These are phyloP conservation scores for Moesziomyces antarcticus DNA, from an alignment of 1,284 basidiomycete species.

Conservation along the genomic window DNA sequence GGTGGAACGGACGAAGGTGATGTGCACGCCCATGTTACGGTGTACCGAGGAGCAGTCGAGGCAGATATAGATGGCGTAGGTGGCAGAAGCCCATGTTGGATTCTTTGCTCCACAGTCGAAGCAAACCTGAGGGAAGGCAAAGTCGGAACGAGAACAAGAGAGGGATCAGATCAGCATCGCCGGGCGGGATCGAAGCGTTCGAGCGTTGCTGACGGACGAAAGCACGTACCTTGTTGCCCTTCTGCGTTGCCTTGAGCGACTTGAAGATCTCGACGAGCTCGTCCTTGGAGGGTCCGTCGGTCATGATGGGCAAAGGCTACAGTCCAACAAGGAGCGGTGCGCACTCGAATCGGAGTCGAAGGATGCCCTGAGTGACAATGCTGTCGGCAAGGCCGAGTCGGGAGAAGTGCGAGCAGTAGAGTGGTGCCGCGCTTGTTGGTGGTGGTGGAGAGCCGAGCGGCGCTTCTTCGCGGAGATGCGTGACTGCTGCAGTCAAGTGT, in stretches of 20 bases:
- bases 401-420: not conserved
- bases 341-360: not conserved
- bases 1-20: conserved; percentile 95
- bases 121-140: conserved; percentile 77
- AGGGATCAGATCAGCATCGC: not conserved
- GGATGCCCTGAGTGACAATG: too few relatives aligned
- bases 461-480: not conserved
- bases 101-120: conserved; percentile 97
- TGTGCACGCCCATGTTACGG: conserved; percentile 97
- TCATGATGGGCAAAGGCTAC: conserved; percentile 27
- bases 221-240: conserved; percentile 60
- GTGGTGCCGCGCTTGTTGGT: not conserved
- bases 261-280: conserved; percentile 68
- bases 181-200: not conserved
- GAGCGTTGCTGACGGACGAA: not conserved
- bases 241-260: conserved; percentile 57
- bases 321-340: not conserved
- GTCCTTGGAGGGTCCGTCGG: conserved; percentile 61
- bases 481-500: conserved; percentile 4
- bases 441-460: not conserved
- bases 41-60: conserved; percentile 95
- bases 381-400: not conserved
- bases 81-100: conserved; percentile 97
- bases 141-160: not conserved
- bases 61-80: conserved; percentile 97